Evolutionary conservation across 1,139 yeast genomes (phyloP).

Genomic region (Komagataea norvegica): DNA sequence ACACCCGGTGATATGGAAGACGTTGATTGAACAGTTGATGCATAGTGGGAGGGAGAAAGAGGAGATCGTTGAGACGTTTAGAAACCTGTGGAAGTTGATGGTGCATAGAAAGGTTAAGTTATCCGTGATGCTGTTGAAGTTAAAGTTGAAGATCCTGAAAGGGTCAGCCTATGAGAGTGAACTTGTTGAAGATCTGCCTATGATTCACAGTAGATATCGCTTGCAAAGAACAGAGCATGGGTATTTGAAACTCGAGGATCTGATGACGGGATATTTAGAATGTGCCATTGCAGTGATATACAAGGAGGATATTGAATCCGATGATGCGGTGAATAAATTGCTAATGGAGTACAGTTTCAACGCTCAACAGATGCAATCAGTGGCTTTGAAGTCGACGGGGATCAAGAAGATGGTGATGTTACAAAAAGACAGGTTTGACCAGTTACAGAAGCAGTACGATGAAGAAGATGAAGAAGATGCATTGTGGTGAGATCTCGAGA

Average conservation of each 20-base stretch:
- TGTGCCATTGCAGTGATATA: slow-evolving; percentile 5
- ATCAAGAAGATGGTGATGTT: slow-evolving; percentile 7
- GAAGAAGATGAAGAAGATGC: slow-evolving; percentile 35
- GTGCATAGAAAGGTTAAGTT: slow-evolving; percentile 8
- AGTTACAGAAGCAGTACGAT: slow-evolving; percentile 27
- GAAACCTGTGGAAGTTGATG: slow-evolving; percentile 19
- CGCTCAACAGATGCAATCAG: neutral
- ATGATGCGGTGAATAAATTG: slow-evolving; percentile 5
- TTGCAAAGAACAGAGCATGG: neutral
- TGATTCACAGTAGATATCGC: slow-evolving; percentile 4
- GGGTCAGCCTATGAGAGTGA: slow-evolving; percentile 4
- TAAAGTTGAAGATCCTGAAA: slow-evolving; percentile 12
- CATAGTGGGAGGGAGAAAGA: slow-evolving; percentile 6
- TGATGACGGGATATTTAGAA: slow-evolving; percentile 10
- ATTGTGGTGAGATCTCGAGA: slow-evolving; percentile 31
- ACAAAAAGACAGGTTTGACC: slow-evolving; percentile 17
- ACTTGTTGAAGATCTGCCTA: slow-evolving; percentile 14
- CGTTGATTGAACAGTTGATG: slow-evolving; percentile 11
- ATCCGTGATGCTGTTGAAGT: slow-evolving; percentile 11
- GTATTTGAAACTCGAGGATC: slow-evolving; percentile 2
- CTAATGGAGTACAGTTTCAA: slow-evolving; percentile 3
- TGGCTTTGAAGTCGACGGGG: neutral
- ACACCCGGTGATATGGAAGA: slow-evolving; percentile 17
- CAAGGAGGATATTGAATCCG: slow-evolving; percentile 8
- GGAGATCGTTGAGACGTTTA: slow-evolving; percentile 8